These are phyloP conservation scores for Umbelopsis isabellina DNA, from an alignment of 192 early-diverging fungal species.

Conservation along the genomic window DNA sequence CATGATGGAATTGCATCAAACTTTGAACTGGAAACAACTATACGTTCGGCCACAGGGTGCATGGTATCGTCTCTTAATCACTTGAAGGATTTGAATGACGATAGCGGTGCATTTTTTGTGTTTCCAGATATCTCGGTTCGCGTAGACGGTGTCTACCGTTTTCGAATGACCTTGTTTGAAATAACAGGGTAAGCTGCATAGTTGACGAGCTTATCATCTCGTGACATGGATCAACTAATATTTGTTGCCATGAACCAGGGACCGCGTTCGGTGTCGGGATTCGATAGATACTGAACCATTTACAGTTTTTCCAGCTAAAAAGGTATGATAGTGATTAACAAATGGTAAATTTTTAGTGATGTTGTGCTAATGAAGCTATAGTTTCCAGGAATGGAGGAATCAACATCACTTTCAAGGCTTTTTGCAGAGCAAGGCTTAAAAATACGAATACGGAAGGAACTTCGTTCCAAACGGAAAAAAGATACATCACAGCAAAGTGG, in stretches of 20 bases:
- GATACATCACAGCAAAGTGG: background rate
- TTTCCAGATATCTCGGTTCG: constrained; percentile 93
- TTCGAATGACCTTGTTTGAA: constrained; percentile 87
- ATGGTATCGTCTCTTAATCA: constrained; percentile 88
- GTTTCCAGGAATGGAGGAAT: constrained; percentile 58
- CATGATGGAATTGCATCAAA: constrained; percentile 63
- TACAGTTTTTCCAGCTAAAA: constrained; percentile 89
- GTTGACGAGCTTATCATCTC: background rate
- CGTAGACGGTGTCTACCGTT: constrained; percentile 80
- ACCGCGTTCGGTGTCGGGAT: constrained; percentile 79
- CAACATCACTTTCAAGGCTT: constrained; percentile 77
- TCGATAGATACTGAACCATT: constrained; percentile 79
- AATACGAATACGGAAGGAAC: constrained; percentile 89
- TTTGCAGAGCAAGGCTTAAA: constrained; percentile 96
- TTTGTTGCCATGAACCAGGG: constrained; percentile 24
- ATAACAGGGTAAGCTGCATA: constrained; percentile 64
- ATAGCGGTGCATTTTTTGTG: constrained; percentile 92
- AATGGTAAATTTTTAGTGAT: background rate
- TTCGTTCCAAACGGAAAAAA: background rate
- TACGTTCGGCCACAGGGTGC: constrained; percentile 76
- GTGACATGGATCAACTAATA: background rate
- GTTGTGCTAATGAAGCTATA: constrained; percentile 4
- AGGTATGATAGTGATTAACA: constrained; percentile 28
- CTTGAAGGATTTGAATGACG: constrained; percentile 78
- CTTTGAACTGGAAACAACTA: constrained; percentile 82